Evolutionary conservation across 2,329 filamentous ascomycete genomes (phyloP), one percentile per base, ranked within the genome.

Genomic region (Madurella mycetomatis): DNA sequence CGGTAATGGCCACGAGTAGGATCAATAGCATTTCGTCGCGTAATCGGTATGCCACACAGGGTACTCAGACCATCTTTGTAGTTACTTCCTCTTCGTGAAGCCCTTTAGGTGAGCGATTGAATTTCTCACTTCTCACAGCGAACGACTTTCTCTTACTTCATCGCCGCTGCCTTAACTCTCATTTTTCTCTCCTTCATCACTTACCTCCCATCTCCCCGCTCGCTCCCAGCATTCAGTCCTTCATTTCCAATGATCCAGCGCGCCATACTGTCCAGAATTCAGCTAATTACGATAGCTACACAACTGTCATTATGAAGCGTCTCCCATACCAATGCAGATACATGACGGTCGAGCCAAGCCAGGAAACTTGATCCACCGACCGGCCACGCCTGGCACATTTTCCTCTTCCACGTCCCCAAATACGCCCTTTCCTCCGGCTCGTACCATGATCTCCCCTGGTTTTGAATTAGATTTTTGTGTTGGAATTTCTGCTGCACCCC

Each of bases 321-420:
- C 43, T 13, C 17, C 50, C 3, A 47, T 59, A 5, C 56, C 52
- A 11, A 39, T 57, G 5, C 51, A 15, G 1, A 58, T 57, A 52
- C 52, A 47, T 1, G 54, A 49, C 18, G 56, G 56, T 13, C 56
- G 54, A 15, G 25, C 56, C 5, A 32, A 49, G 39, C 56, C 54
- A 30, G 59, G 54, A 39, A 55, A 15, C 50, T 46, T 17, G 18
- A 4, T 43, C 9, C 41, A n/a, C 25, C 47, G 51, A 13, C 13
- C 25, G 30, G 40, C n/a, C 13, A 46, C 17, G 9, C 53, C 53
- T 9, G 25, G 9, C 16, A 15, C 32, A 4, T 19, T 30, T 34
- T n/a, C 13, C 12, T 19, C 42, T 18, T 30, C 18, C 18, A 5
- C n/a, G 16, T 30, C 13, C 9, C 42, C 42, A 44, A 12, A 19